These are phyloP conservation scores for Nemania bipapillata DNA, from an alignment of 2,329 filamentous ascomycete species.

Conservation along the genomic window DNA sequence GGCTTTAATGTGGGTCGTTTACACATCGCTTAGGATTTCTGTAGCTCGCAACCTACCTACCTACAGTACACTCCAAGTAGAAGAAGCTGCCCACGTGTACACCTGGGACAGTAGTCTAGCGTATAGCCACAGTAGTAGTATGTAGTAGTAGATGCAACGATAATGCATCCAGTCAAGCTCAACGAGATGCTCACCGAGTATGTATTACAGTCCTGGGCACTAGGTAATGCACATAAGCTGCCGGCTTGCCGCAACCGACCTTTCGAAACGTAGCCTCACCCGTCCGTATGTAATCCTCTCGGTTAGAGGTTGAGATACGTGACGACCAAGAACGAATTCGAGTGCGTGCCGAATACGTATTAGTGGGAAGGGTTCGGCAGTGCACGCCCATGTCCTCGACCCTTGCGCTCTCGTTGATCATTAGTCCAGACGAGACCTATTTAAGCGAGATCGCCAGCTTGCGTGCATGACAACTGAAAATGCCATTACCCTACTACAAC, in stretches of 20 bases:
- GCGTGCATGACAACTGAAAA: constrained; percentile 23
- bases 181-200: constrained; percentile 6
- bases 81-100: not conserved
- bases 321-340: not conserved
- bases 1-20: not conserved
- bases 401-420: not conserved
- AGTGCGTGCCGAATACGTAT: constrained; percentile 17
- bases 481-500: not conserved
- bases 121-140: not conserved
- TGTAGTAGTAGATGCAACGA: not conserved
- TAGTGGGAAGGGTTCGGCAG: constrained; percentile 24
- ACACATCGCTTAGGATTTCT: not conserved
- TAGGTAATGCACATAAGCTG: constrained; percentile 1
- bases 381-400: constrained; percentile 19
- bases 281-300: constrained; percentile 24
- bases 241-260: constrained; percentile 1
- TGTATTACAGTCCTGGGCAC: too few species aligned
- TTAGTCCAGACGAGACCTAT: constrained; percentile 4
- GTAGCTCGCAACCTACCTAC: not conserved
- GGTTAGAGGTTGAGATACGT: constrained; percentile 15
- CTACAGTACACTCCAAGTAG: not conserved
- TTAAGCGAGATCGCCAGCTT: constrained; percentile 34
- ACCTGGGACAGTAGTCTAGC: not conserved
- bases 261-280: not conserved
- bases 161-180: not conserved